A percentile compares a stretch with the other conserved stretches of the same genome.
These are phyloP conservation scores for Dichotomopilus funicola DNA, from an alignment of 2,329 filamentous ascomycete species.

Conservation along the genomic window DNA sequence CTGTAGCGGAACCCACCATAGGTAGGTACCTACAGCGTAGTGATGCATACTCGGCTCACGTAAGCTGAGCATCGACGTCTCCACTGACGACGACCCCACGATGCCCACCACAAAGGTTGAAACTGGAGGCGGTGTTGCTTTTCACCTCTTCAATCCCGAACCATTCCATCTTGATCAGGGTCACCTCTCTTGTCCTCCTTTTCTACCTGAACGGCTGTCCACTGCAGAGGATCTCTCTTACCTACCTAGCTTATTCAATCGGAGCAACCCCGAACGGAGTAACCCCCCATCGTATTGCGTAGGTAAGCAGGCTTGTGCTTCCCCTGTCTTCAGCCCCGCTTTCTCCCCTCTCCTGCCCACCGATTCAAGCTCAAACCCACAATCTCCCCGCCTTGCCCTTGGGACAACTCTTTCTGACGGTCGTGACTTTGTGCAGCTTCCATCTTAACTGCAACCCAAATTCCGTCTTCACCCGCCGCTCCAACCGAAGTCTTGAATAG, in stretches of 20 bases:
- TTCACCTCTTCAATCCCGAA: constrained; percentile 19
- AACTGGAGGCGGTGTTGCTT: constrained; percentile 16
- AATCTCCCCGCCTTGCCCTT: background rate
- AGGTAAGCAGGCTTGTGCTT: constrained; percentile 7
- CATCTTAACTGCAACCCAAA: background rate
- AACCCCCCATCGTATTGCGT: constrained; percentile 9
- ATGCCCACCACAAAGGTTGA: constrained; percentile 11
- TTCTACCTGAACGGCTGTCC: background rate
- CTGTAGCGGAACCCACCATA: background rate
- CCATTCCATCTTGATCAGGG: constrained; percentile 18
- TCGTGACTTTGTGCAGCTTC: too few relatives aligned
- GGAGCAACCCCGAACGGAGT: background rate
- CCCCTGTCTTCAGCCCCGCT: constrained; percentile 14
- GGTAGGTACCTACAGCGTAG: too few relatives aligned
- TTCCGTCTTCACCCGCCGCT: background rate
- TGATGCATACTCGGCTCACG: constrained; percentile 2
- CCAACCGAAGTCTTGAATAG: background rate
- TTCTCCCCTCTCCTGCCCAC: constrained; percentile 9
- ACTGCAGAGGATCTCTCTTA: background rate
- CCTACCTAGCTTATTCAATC: background rate
- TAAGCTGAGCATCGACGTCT: constrained; percentile 10
- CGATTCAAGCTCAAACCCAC: background rate
- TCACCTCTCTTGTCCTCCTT: constrained; percentile 1
- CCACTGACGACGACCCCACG: constrained; percentile 16
- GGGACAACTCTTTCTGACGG: too few relatives aligned